phyloP scores from a whole-genome alignment of 1,284 basidiomycete genomes.

The Amylostereum chailletii region DNA sequence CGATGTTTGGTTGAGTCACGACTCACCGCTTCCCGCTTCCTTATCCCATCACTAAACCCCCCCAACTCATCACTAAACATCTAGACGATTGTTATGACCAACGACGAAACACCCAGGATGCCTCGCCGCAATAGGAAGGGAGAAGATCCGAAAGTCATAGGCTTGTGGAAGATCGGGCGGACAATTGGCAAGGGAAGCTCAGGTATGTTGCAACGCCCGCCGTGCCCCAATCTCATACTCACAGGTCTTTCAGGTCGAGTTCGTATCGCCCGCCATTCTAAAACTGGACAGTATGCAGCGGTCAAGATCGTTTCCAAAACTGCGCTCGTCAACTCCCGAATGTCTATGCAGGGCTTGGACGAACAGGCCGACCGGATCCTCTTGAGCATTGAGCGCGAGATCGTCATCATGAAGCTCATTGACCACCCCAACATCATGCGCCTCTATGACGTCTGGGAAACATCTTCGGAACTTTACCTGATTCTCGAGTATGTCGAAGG shows the following conservation, averaged over 20 bases:
- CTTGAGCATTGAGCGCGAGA: conserved; percentile 89
- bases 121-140: conserved; percentile 25
- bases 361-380: conserved; percentile 61
- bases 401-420: conserved; percentile 98
- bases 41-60: not conserved
- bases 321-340: conserved; percentile 55
- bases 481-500: conserved; percentile 97
- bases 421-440: conserved; percentile 94
- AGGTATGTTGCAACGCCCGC: conserved; percentile 39
- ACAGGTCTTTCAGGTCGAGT: conserved; percentile 65
- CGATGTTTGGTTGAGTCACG: no score
- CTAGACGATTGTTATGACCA: conserved; percentile 8
- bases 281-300: conserved; percentile 86
- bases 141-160: conserved; percentile 74
- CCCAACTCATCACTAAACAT: not conserved
- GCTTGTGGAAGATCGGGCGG: conserved; percentile 89
- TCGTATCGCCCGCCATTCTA: conserved; percentile 82
- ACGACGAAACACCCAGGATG: conserved; percentile 17
- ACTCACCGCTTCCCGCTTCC: no score
- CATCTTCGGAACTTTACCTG: conserved; percentile 81
- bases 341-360: conserved; percentile 63
- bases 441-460: conserved; percentile 98
- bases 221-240: not conserved
- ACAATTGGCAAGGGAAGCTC: conserved; percentile 89
- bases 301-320: conserved; percentile 95